phyloP scores from a whole-genome alignment of 2,329 filamentous ascomycete genomes.

The Apiospora arundinis region DNA sequence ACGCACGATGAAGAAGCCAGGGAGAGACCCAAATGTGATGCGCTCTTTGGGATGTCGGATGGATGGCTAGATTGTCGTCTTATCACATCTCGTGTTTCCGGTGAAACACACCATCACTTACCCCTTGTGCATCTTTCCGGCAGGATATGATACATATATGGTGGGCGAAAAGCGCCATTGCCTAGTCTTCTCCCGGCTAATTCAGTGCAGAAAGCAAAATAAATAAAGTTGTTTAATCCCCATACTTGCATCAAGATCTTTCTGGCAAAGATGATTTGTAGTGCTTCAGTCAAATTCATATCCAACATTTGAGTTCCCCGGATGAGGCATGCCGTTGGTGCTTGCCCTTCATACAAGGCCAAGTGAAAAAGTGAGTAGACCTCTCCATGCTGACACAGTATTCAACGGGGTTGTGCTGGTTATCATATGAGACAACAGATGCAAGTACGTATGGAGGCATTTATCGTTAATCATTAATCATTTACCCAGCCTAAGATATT shows the following conservation, averaged over 20 bases:
- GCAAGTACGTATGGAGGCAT: neutral
- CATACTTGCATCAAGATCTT: neutral
- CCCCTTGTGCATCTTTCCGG: neutral
- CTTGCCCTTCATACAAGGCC: too few relatives aligned
- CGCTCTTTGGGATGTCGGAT: conserved; percentile 17
- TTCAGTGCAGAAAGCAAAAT: conserved; percentile 13
- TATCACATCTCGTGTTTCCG: conserved; percentile 1
- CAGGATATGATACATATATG: neutral
- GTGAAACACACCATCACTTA: neutral
- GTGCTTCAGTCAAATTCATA: too few relatives aligned
- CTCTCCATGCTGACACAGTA: neutral
- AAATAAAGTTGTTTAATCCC: conserved; percentile 18
- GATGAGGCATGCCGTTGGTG: too few relatives aligned
- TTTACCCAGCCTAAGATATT: neutral
- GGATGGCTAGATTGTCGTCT: neutral
- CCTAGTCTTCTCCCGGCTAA: neutral
- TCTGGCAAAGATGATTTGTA: too few relatives aligned
- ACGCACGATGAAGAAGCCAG: neutral
- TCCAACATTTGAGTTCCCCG: too few relatives aligned
- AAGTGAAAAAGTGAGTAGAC: too few relatives aligned
- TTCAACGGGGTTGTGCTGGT: too few relatives aligned
- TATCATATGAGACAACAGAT: neutral
- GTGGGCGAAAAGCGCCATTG: neutral
- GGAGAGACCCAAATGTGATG: conserved; percentile 3
- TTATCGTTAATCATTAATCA: neutral